Evolutionary conservation across 306 rosid species (phyloP).

Genomic region (Quercus robur): DNA sequence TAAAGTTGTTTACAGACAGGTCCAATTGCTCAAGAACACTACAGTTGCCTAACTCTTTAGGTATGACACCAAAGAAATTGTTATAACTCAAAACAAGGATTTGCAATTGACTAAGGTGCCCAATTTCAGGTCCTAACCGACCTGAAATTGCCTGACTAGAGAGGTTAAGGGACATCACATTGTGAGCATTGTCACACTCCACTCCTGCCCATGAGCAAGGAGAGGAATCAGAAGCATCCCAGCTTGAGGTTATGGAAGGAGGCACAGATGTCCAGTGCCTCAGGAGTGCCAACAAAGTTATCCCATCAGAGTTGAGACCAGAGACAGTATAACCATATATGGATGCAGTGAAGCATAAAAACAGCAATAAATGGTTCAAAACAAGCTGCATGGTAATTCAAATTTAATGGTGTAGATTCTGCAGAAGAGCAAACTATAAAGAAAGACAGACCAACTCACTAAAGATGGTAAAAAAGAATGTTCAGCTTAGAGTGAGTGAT

Average conservation of each 20-base stretch:
- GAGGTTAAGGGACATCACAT: slow-evolving; percentile 53
- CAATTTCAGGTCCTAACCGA: slow-evolving; percentile 53
- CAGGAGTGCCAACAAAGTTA: slow-evolving; percentile 46
- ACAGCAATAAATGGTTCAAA: slow-evolving; percentile 19
- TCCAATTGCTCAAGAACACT: slow-evolving; percentile 39
- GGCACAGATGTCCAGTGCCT: slow-evolving; percentile 48
- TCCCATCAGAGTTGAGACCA: slow-evolving; percentile 63
- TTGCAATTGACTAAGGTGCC: slow-evolving; percentile 36
- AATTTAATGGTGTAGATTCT: not conserved
- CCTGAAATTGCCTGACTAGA: slow-evolving; percentile 45
- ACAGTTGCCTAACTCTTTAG: slow-evolving; percentile 42
- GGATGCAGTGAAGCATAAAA: slow-evolving; percentile 32
- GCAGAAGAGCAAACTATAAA: not conserved
- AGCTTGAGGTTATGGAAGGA: slow-evolving; percentile 38
- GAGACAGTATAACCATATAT: slow-evolving; percentile 5
- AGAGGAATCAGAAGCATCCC: slow-evolving; percentile 59
- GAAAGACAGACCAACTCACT: not conserved
- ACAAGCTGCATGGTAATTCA: slow-evolving; percentile 21
- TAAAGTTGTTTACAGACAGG: slow-evolving; percentile 36
- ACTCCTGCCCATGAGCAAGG: slow-evolving; percentile 84
- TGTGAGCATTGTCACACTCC: slow-evolving; percentile 40
- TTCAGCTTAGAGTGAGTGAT: not conserved
- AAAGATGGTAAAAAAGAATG: not conserved
- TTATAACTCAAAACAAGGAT: slow-evolving; percentile 34
- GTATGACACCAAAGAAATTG: slow-evolving; percentile 41